Conservation (phyloP, 352 stramenopile species). For the Blastocystis sp. region DNA sequence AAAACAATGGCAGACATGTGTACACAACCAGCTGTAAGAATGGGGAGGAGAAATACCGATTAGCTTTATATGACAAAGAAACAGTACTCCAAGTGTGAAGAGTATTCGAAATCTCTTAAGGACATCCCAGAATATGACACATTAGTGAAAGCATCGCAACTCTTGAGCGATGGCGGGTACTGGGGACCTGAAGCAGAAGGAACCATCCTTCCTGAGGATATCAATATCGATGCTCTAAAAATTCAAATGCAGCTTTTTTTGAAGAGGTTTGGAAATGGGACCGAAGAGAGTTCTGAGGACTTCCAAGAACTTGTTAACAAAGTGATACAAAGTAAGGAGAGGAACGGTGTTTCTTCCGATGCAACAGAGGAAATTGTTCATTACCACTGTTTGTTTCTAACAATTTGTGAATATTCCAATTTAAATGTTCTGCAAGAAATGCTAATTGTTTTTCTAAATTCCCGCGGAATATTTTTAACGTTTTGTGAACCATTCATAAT, state of each 20-base stretch:
- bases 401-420: neutral
- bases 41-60: too few relatives aligned
- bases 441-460: neutral
- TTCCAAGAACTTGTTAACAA: neutral
- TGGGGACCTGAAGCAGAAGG: slow-evolving; percentile 46
- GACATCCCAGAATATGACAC: slow-evolving; percentile 33
- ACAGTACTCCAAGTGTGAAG: slow-evolving; percentile 34
- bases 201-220: neutral
- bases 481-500: neutral
- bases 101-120: slow-evolving; percentile 36
- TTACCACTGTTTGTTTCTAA: neutral
- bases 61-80: slow-evolving; percentile 58
- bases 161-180: slow-evolving; percentile 31
- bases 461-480: neutral
- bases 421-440: neutral
- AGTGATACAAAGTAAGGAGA: neutral
- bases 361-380: neutral
- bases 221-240: slow-evolving; percentile 56
- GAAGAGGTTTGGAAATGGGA: neutral
- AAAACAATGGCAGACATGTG: slow-evolving; percentile 59
- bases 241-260: slow-evolving; percentile 51
- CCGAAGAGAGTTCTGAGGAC: neutral
- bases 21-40: neutral
- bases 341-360: neutral
- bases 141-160: slow-evolving; percentile 28